These are phyloP conservation scores for Balansia obtecta DNA, from an alignment of 2,329 filamentous ascomycete genomes.

Conservation along the genomic window DNA sequence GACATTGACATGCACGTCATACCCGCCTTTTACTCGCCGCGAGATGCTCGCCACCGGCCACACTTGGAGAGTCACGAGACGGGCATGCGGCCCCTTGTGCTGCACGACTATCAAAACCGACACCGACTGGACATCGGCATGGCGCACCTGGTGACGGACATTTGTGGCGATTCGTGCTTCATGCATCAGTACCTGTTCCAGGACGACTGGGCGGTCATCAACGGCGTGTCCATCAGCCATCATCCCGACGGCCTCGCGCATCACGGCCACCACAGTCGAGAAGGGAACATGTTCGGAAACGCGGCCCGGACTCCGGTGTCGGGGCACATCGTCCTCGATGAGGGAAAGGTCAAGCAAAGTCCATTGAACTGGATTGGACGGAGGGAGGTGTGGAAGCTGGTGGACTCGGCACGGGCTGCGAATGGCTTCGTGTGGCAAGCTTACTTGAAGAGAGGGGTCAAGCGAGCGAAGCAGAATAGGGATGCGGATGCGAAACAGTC, in stretches of 20 bases:
- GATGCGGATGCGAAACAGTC: constrained; percentile 6
- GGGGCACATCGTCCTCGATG: constrained; percentile 21
- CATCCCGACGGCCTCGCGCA: constrained; percentile 25
- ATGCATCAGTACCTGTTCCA: constrained; percentile 33
- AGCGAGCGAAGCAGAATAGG: constrained; percentile 7
- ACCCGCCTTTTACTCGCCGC: constrained; percentile 29
- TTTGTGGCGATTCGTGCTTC: constrained; percentile 34
- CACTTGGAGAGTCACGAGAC: constrained; percentile 23
- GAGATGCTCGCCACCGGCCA: constrained; percentile 18
- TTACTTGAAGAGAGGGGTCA: constrained; percentile 25
- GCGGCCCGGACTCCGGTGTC: constrained; percentile 10
- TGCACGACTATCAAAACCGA: constrained; percentile 27
- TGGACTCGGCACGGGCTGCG: constrained; percentile 24
- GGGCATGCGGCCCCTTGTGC: constrained; percentile 26
- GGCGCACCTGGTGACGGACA: constrained; percentile 28
- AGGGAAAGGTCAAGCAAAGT: constrained; percentile 16
- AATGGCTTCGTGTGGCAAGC: constrained; percentile 33
- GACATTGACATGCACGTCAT: constrained; percentile 27
- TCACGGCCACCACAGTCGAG: neutral
- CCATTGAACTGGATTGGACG: constrained; percentile 23
- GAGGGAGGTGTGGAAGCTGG: constrained; percentile 27
- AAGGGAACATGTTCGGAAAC: constrained; percentile 2
- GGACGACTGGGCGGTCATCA: constrained; percentile 35
- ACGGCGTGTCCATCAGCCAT: constrained; percentile 31
- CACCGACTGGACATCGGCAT: constrained; percentile 27